Evolutionary conservation across 176 grass and related monocot genomes (phyloP), one percentile per base, ranked within the genome.

Genomic region (Phoenix roebelenii): DNA sequence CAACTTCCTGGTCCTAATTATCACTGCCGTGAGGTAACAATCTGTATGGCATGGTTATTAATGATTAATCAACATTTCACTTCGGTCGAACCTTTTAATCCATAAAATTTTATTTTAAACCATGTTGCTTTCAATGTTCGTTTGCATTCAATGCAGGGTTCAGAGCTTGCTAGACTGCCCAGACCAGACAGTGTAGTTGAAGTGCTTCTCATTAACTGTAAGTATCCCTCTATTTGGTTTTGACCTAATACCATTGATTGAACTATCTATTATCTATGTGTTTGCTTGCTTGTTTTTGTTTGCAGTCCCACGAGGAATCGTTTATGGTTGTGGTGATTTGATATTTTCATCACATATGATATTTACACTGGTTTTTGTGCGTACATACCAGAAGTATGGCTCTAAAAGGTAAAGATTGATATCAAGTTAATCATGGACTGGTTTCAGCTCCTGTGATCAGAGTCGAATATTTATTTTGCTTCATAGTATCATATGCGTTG

Each of bases 321-420:
- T 89, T 67, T 98, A 85, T 60, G 88, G 93, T 30, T 98, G 93
- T 76, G 93, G 88, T 55, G 93, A 98, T 67, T 72, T 98, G 56
- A 98, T 98, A 72, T 98, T 98, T 88, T 98, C 93, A 23, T 98
- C 93, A 58, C 93, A 92, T 66, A 89, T 98, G 93, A 98, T 98
- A 60, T 98, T 98, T 74, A 92, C 84, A 51, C 76, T 98, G 30
- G 93, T 98, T 67, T 98, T 98, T 18, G 87, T 98, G 50, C 74
- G 66, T 67, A 85, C 88, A 63, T 98, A 98, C 73, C 59, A 92
- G 63, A 98, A 98, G 68, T 98, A 92, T 80, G 93, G 88, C 18
- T 83, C 84, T 57, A 98, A 85, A 64, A 89, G 93, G 93, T 98
- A 79, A 44, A 44, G 7, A 44, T 44, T 12, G 9, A 12, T 44